Evolutionary conservation across 768 basidiomycete species (phyloP), one percentile per base, ranked within the genome.

Genomic region (Amanita polypyramis): DNA sequence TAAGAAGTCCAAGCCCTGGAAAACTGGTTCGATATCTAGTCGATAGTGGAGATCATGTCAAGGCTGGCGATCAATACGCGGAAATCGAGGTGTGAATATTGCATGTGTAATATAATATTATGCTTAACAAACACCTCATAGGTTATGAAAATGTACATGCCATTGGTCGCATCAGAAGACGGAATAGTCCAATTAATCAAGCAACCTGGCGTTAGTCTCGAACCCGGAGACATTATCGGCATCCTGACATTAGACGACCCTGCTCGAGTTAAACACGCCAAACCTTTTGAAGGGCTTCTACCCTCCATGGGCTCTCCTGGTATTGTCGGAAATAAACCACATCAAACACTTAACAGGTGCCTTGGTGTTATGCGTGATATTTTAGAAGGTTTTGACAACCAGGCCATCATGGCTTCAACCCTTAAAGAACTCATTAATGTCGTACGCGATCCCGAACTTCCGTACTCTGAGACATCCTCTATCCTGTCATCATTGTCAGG

Each of bases 81-180:
- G 96, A 99, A 62, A 97, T 99, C 38, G 96, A 98, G 76, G 89
- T 89, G 54, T 47, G 75, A 55, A 4, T 27, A 27, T 27, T 5
- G 23, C 45, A 46, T 38, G 1, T 51, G 27, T 41, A 14, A 42
- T 30, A 15, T 21, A 12, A 15, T 9, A 12, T 20, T 11, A 15
- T 12, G 12, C 2, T 36, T 19, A 15, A 33, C 34, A 21, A 37
- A 35, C 41, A 30, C 17, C 40, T 34, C 50, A 5, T 46, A 86
- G 85, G 88, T 91, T 52, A 94, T 96, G 92, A 97, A 99, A 72
- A 99, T 98, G 96, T 96, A 96, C 66, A 96, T 99, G 95, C 93
- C 93, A 3, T 79, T 99, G 47, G 81, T 90, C 47, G 92, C 93
- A 4, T 78, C 85, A 2, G 96, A 99, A 63, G 91, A 95, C 62